These are phyloP conservation scores for Daedaleopsis sinensis DNA, from an alignment of 768 basidiomycete species.

Conservation along the genomic window DNA sequence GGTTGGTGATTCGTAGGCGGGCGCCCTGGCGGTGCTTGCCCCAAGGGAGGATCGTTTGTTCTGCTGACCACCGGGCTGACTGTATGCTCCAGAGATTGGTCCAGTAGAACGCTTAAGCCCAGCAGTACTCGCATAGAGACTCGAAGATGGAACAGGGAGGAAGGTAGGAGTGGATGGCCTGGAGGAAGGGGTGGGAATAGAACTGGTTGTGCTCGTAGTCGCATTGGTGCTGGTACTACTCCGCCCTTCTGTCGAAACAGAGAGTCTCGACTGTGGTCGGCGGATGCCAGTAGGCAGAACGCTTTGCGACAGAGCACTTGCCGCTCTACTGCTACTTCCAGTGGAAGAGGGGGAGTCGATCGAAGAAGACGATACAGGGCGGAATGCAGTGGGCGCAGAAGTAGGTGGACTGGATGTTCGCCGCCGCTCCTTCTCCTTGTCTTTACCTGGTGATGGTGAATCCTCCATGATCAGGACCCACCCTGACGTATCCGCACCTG, in stretches of 20 bases:
- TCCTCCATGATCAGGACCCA: conserved; percentile 94
- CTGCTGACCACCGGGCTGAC: conserved; percentile 30
- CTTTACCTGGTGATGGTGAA: conserved; percentile 69
- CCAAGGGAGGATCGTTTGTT: conserved; percentile 67
- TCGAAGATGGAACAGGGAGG: conserved; percentile 65
- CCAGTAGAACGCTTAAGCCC: conserved; percentile 66
- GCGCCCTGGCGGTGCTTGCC: conserved; percentile 40
- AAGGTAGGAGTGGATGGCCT: conserved; percentile 79
- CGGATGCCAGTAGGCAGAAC: conserved; percentile 49
- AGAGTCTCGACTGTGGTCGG: conserved; percentile 76
- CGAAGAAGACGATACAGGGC: conserved; percentile 48
- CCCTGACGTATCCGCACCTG: conserved; percentile 63
- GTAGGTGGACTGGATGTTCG: conserved; percentile 61
- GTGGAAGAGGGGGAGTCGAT: conserved; percentile 41
- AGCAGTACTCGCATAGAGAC: conserved; percentile 44
- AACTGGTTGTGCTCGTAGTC: conserved; percentile 59
- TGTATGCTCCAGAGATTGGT: conserved; percentile 43
- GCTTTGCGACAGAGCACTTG: conserved; percentile 43
- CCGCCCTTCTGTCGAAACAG: conserved; percentile 52
- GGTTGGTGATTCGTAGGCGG: conserved; percentile 18
- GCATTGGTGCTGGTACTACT: conserved; percentile 53
- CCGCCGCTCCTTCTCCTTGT: conserved; percentile 56
- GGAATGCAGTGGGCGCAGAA: conserved; percentile 54
- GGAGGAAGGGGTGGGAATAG: conserved; percentile 67
- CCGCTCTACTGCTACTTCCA: conserved; percentile 41